Evolutionary conservation across 305 asterid species (phyloP).

Genomic region (Fraxinus baroniana): DNA sequence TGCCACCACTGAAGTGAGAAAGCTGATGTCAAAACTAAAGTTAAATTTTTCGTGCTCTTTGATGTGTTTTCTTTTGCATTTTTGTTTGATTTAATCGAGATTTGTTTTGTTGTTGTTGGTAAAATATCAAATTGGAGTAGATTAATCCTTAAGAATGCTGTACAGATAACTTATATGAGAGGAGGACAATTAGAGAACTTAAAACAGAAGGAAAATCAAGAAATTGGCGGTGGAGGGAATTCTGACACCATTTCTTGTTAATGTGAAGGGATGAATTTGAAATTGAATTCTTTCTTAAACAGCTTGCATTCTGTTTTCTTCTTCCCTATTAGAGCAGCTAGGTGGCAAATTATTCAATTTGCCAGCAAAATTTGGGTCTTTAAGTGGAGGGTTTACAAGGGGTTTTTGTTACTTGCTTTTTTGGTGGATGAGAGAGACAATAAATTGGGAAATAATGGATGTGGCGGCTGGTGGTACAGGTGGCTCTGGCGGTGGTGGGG

Average conservation of each 20-base stretch:
- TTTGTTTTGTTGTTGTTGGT: background rate
- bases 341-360: slow-evolving; percentile 6
- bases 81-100: background rate
- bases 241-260: background rate
- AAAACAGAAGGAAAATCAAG: background rate
- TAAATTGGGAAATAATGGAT: slow-evolving; percentile 21
- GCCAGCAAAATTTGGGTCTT: background rate
- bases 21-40: slow-evolving; percentile 24
- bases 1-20: slow-evolving; percentile 46
- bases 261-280: background rate
- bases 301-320: slow-evolving; percentile 19
- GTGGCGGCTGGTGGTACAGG: slow-evolving; percentile 7
- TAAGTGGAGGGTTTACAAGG: background rate
- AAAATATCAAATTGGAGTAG: background rate
- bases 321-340: background rate
- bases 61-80: background rate
- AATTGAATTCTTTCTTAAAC: background rate
- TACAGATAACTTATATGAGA: background rate
- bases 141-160: background rate
- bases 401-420: slow-evolving; percentile 1
- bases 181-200: background rate
- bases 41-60: slow-evolving; percentile 29
- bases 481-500: background rate
- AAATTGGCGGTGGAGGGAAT: background rate
- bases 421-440: background rate